Evolutionary conservation across 257 asterid genomes (phyloP).

Genomic region (Knoxia roxburghii): DNA sequence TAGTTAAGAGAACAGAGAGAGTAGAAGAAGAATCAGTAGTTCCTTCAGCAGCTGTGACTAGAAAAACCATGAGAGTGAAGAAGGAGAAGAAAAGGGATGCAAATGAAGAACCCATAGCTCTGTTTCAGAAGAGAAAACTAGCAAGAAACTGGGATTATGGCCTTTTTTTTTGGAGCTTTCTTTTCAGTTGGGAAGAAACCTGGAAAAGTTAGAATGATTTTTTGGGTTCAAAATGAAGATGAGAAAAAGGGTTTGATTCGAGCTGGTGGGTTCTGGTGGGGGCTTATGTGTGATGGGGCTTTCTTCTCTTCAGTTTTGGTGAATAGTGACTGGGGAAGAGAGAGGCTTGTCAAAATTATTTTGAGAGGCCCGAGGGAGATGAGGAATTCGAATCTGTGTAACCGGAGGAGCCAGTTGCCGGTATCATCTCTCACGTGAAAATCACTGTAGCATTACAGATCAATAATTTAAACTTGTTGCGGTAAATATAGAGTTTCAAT

Average conservation of each 20-base stretch:
- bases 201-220: slow-evolving; percentile 3
- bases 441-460: not conserved
- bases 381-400: slow-evolving; percentile 37
- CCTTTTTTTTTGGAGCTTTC: not conserved
- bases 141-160: not conserved
- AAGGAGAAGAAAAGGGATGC: slow-evolving; percentile 9
- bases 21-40: slow-evolving; percentile 14
- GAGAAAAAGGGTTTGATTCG: not conserved
- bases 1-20: slow-evolving; percentile 51
- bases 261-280: not conserved
- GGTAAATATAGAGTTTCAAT: too few species aligned
- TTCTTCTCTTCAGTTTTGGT: not conserved
- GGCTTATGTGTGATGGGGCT: too few species aligned
- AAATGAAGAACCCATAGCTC: slow-evolving; percentile 34
- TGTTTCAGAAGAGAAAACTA: slow-evolving; percentile 12
- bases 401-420: slow-evolving; percentile 45
- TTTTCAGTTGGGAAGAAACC: not conserved
- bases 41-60: not conserved
- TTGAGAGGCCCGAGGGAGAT: slow-evolving; percentile 24
- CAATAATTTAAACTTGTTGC: too few species aligned
- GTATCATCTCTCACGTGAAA: slow-evolving; percentile 39
- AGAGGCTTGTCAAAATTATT: not conserved
- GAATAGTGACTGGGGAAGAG: not conserved
- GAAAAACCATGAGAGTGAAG: slow-evolving; percentile 20
- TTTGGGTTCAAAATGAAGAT: slow-evolving; percentile 19